These are phyloP conservation scores for Lipomyces yamanashiensis DNA, from an alignment of 805 yeast species.

Conservation along the genomic window DNA sequence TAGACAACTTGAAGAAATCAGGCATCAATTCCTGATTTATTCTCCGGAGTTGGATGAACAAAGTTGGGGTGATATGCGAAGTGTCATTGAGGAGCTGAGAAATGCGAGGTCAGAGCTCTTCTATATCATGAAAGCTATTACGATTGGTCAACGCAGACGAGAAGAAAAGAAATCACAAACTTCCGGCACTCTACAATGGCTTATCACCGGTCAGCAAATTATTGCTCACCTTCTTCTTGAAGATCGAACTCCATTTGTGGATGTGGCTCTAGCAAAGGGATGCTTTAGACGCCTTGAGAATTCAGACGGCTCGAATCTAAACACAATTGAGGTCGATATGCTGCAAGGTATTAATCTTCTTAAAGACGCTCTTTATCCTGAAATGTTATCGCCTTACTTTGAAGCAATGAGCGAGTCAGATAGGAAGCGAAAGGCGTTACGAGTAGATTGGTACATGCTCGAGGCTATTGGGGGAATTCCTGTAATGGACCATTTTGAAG, in stretches of 20 bases:
- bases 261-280: slow-evolving; percentile 66
- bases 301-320: slow-evolving; percentile 68
- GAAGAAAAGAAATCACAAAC: slow-evolving; percentile 40
- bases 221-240: slow-evolving; percentile 71
- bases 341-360: slow-evolving; percentile 73
- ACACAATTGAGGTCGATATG: slow-evolving; percentile 61
- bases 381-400: slow-evolving; percentile 62
- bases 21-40: slow-evolving; percentile 54
- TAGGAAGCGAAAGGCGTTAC: slow-evolving; percentile 46
- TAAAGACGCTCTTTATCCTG: slow-evolving; percentile 64
- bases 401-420: slow-evolving; percentile 39
- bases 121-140: slow-evolving; percentile 53
- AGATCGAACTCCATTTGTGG: slow-evolving; percentile 66
- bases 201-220: slow-evolving; percentile 68
- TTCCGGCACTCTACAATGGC: slow-evolving; percentile 59
- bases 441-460: slow-evolving; percentile 74
- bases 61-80: slow-evolving; percentile 35
- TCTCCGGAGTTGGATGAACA: slow-evolving; percentile 51
- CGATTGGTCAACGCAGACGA: slow-evolving; percentile 46
- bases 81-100: slow-evolving; percentile 26
- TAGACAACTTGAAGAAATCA: slow-evolving; percentile 49
- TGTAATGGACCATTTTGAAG: slow-evolving; percentile 68
- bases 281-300: slow-evolving; percentile 65
- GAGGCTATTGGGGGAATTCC: slow-evolving; percentile 89
- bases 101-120: slow-evolving; percentile 49